A percentile compares a stretch with the other conserved stretches of the same genome.
phyloP scores from a whole-genome alignment of 2,329 filamentous ascomycete genomes.

The Pleoardoris graminearum region DNA sequence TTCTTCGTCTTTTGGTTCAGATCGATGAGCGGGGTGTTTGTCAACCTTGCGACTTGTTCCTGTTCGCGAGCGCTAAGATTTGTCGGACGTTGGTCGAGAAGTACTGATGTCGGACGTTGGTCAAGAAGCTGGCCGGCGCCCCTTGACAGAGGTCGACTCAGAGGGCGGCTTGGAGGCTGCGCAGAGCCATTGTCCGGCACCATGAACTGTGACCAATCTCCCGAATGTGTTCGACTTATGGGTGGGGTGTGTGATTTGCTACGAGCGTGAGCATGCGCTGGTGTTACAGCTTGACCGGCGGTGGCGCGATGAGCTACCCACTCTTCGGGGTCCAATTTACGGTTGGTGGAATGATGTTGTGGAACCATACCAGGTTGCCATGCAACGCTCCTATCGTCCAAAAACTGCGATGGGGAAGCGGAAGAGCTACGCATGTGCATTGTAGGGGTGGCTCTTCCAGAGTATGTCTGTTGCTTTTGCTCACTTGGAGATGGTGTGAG shows the following conservation, averaged over 20 bases:
- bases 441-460: constrained; percentile 43
- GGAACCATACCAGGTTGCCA: constrained; percentile 76
- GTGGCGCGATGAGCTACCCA: constrained; percentile 76
- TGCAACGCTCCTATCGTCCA: constrained; percentile 67
- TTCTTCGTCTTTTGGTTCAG: constrained; percentile 58
- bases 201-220: constrained; percentile 50
- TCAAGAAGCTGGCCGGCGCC: constrained; percentile 59
- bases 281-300: constrained; percentile 46
- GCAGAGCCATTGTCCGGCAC: constrained; percentile 27
- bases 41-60: constrained; percentile 82
- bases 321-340: constrained; percentile 71
- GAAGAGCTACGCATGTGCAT: constrained; percentile 47
- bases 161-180: constrained; percentile 37
- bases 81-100: constrained; percentile 58
- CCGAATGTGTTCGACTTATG: constrained; percentile 48
- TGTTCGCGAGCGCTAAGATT: constrained; percentile 85
- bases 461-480: constrained; percentile 33
- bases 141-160: constrained; percentile 58
- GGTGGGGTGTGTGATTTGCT: constrained; percentile 57
- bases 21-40: constrained; percentile 74
- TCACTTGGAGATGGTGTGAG: constrained; percentile 33
- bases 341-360: constrained; percentile 54
- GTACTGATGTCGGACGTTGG: constrained; percentile 62
- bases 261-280: constrained; percentile 58
- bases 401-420: constrained; percentile 43